phyloP scores from a whole-genome alignment of 1,284 basidiomycete species.

The Ustilago crameri region DNA sequence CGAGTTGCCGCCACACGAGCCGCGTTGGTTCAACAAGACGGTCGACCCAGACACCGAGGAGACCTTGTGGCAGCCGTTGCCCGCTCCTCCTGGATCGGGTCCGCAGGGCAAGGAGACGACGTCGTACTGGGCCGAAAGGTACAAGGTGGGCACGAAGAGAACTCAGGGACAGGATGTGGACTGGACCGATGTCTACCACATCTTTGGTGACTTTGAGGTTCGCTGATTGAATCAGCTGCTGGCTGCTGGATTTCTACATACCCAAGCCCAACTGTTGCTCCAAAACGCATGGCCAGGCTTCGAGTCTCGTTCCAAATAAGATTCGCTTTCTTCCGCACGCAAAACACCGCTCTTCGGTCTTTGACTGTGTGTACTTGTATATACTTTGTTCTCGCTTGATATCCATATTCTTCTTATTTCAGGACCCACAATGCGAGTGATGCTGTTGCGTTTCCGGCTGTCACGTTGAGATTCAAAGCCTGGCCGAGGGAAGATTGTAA shows the following conservation, averaged over 20 bases:
- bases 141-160: conserved; percentile 42
- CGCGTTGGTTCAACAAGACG: conserved; percentile 72
- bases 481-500: too few relatives aligned
- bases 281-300: background rate
- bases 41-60: conserved; percentile 61
- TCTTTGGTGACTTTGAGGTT: conserved; percentile 62
- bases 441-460: too few relatives aligned
- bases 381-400: background rate
- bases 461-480: too few relatives aligned
- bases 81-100: conserved; percentile 6
- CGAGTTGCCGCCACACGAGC: conserved; percentile 77
- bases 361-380: too few relatives aligned
- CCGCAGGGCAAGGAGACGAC: conserved; percentile 29
- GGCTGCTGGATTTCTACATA: background rate
- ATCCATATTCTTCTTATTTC: background rate
- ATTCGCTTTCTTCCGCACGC: too few relatives aligned
- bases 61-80: conserved; percentile 56
- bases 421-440: too few relatives aligned
- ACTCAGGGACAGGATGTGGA: conserved; percentile 33
- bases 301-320: too few relatives aligned
- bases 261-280: background rate
- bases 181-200: conserved; percentile 51
- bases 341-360: too few relatives aligned
- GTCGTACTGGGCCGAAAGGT: conserved; percentile 57
- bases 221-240: conserved; percentile 13